Percentiles rank a stretch among this genome's conserved stretches.
Conservation (phyloP, 495 filamentous ascomycete species). For the Hypoxylon trugodes region DNA sequence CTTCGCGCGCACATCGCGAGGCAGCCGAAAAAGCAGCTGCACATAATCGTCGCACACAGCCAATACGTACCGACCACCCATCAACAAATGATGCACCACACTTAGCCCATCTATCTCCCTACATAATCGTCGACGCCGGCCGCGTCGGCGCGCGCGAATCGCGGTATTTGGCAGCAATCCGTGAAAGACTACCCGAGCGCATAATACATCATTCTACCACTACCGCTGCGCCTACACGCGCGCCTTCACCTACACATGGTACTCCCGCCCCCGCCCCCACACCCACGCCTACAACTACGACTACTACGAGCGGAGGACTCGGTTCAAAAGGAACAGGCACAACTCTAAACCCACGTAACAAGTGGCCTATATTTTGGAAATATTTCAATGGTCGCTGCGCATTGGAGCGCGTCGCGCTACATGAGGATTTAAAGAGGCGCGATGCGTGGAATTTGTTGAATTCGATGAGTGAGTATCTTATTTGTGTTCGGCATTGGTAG, state of each 20-base stretch:
- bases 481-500: conserved; percentile 67
- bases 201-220: conserved; percentile 3
- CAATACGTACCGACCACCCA: conserved; percentile 56
- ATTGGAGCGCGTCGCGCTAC: conserved; percentile 83
- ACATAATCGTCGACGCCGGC: conserved; percentile 65
- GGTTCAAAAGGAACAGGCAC: conserved; percentile 29
- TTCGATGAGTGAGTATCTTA: conserved; percentile 66
- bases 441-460: conserved; percentile 74
- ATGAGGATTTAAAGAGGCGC: conserved; percentile 86
- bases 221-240: background rate
- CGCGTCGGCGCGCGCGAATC: conserved; percentile 69
- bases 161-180: conserved; percentile 77
- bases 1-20: conserved; percentile 54
- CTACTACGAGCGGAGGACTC: conserved; percentile 32
- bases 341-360: conserved; percentile 51
- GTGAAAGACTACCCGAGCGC: conserved; percentile 58
- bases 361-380: conserved; percentile 67
- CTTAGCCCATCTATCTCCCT: conserved; percentile 54
- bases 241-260: too few relatives aligned
- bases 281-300: background rate
- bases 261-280: conserved; percentile 2
- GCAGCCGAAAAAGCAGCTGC: conserved; percentile 57
- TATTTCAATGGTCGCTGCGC: conserved; percentile 91
- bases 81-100: conserved; percentile 58
- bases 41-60: conserved; percentile 54